Base-by-base conservation (phyloP, 305 asterid genomes). In the Solanum chacoense region DNA sequence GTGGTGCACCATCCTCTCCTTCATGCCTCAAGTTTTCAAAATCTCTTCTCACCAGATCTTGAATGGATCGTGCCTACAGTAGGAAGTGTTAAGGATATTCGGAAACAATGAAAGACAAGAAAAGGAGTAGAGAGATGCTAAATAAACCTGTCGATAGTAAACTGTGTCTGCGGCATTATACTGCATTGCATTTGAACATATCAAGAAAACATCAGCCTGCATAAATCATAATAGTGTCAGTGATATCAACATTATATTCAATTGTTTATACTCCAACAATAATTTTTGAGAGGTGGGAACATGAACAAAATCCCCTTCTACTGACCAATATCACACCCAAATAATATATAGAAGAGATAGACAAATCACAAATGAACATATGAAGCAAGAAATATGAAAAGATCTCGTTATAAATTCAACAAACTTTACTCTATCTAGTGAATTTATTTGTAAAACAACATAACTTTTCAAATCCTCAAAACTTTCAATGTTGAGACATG, bases 121-220 rank as follows among this genome's bases (percentile, higher is more conserved):
- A 87, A 87, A 24, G 86, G 76, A 75, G 55, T 36, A 69, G 79
- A 12, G 45, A 31, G 90, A 89, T 85, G 88, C 45, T 88, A n/a
- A 65, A 85, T 14, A 84, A 73, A 97, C 99, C 99, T 97, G 99
- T 87, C 99, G 98, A 88, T 89, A 90, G 93, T 94, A 97, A 90
- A 97, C 94, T 11, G 99, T 97, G 89, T 97, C 98, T 55, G 96
- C 89, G 84, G 98, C 93, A 91, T 97, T 97, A 90, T 97, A 97
- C 92, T 94, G 93, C 99, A 97, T 97, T 80, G 99, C 99, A 93
- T 97, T 97, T 85, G 99, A 91, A 90, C 99, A 95, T 91, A 97
- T 95, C 95, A 97, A 92, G 90, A 88, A 83, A 89, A 97, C 96
- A 92, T 97, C 99, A 88, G 94, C 97, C 99, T 97, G 98, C 90